These are phyloP conservation scores for Cryptosporidium viatorum DNA, from an alignment of 169 alveolate genomes.

Conservation along the genomic window DNA sequence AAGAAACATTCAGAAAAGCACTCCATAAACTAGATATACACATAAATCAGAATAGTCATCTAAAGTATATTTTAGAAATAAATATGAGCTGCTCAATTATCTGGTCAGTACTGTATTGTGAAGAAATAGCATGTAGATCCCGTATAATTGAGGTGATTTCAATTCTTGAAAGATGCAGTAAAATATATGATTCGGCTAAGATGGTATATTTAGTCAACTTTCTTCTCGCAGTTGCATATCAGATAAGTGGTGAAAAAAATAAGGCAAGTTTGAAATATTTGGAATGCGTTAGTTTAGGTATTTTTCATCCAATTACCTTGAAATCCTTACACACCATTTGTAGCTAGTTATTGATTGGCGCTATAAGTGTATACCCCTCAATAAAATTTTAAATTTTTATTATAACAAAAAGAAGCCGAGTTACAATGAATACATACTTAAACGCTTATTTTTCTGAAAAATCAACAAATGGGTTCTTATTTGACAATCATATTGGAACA, in stretches of 20 bases:
- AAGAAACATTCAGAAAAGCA: conserved; percentile 35
- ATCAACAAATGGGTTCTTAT: conserved; percentile 40
- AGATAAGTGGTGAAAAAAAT: conserved; percentile 19
- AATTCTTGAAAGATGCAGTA: neutral
- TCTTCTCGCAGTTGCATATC: conserved; percentile 35
- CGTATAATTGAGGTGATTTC: conserved; percentile 33
- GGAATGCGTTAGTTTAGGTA: conserved; percentile 4
- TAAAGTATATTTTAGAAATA: conserved; percentile 10
- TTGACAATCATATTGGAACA: neutral
- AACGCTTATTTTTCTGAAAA: conserved; percentile 26
- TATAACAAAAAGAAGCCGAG: neutral
- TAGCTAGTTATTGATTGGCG: conserved; percentile 26
- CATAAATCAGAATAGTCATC: neutral
- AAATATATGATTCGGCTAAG: neutral
- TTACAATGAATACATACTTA: conserved; percentile 46
- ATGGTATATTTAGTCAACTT: neutral
- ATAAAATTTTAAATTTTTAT: neutral
- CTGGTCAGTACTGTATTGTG: conserved; percentile 40
- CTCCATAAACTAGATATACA: neutral
- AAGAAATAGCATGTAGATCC: neutral
- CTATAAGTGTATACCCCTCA: conserved; percentile 48
- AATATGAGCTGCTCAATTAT: conserved; percentile 53
- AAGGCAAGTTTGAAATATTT: conserved; percentile 23
- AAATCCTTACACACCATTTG: conserved; percentile 40
- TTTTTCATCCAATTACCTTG: neutral